Conservation (phyloP, 805 yeast genomes). For the Huiozyma naganishii region DNA sequence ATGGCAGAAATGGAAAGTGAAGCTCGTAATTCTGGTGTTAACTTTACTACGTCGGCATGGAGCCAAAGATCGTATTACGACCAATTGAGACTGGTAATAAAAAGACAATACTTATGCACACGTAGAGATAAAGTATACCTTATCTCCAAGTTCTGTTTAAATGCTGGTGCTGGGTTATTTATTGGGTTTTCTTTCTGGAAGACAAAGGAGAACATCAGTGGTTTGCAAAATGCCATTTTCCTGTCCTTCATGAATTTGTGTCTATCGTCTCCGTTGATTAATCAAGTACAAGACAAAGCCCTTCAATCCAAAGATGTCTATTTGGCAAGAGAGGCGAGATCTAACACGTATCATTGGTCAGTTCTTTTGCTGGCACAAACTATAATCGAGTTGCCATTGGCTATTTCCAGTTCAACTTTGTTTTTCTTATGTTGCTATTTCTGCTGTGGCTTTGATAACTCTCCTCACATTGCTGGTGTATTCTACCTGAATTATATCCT, state of each 20-base stretch:
- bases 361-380: constrained; percentile 44
- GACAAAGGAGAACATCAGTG: constrained; percentile 40
- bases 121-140: constrained; percentile 58
- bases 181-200: constrained; percentile 69
- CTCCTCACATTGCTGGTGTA: constrained; percentile 40
- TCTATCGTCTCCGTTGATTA: constrained; percentile 45
- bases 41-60: constrained; percentile 13
- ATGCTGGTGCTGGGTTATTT: constrained; percentile 47
- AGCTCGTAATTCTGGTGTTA: constrained; percentile 11
- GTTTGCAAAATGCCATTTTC: constrained; percentile 54
- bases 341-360: constrained; percentile 69
- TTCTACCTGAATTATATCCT: constrained; percentile 36
- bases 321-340: constrained; percentile 62
- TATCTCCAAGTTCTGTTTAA: constrained; percentile 45
- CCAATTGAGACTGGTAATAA: constrained; percentile 34
- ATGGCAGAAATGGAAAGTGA: constrained; percentile 10
- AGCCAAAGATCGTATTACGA: constrained; percentile 32
- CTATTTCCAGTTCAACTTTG: constrained; percentile 37
- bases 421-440: constrained; percentile 44
- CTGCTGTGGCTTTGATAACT: constrained; percentile 34
- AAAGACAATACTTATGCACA: constrained; percentile 35
- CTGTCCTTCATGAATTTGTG: constrained; percentile 51
- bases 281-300: constrained; percentile 56
- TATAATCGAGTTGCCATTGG: constrained; percentile 53
- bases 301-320: constrained; percentile 49